A percentile compares a stretch with the other conserved stretches of the same genome.
phyloP scores from a whole-genome alignment of 1,139 yeast species.

The Casaregolazyma lundiana region DNA sequence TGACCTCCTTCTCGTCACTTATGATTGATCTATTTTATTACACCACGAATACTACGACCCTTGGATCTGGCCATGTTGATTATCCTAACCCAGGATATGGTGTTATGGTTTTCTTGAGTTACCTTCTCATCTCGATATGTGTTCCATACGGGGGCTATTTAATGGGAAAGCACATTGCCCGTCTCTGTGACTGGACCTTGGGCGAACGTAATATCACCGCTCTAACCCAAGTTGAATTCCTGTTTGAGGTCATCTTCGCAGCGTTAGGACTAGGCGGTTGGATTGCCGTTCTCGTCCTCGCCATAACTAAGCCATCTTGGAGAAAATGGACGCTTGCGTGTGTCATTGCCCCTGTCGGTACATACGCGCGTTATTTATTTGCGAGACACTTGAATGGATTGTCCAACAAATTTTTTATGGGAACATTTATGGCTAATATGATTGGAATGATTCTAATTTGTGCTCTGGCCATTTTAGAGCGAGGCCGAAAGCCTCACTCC shows the following conservation, averaged over 20 bases:
- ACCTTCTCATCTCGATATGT: slow-evolving; percentile 35
- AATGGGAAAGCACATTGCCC: slow-evolving; percentile 42
- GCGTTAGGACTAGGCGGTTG: slow-evolving; percentile 36
- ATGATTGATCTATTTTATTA: slow-evolving; percentile 58
- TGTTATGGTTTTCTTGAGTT: slow-evolving; percentile 43
- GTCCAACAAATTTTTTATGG: slow-evolving; percentile 50
- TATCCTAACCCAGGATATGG: slow-evolving; percentile 75
- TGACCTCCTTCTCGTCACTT: slow-evolving; percentile 76
- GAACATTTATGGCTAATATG: slow-evolving; percentile 70
- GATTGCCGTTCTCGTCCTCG: slow-evolving; percentile 44
- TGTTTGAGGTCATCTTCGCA: slow-evolving; percentile 14
- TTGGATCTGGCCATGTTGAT: slow-evolving; percentile 25
- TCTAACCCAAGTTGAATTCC: slow-evolving; percentile 11
- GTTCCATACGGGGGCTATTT: slow-evolving; percentile 42
- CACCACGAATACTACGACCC: slow-evolving; percentile 35
- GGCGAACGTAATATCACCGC: neutral
- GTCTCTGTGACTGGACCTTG: neutral
- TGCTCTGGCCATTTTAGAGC: slow-evolving; percentile 45
- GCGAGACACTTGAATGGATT: slow-evolving; percentile 45
- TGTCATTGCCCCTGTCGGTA: slow-evolving; percentile 64
- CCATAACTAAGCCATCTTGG: slow-evolving; percentile 43
- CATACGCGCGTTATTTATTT: slow-evolving; percentile 51
- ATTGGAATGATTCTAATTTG: slow-evolving; percentile 57
- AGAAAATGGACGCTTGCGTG: slow-evolving; percentile 60
- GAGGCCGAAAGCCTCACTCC: slow-evolving; percentile 38